A percentile compares a stretch with the other conserved stretches of the same genome.
phyloP scores from a whole-genome alignment of 2,329 filamentous ascomycete species.

The Colletotrichum gigasporum region DNA sequence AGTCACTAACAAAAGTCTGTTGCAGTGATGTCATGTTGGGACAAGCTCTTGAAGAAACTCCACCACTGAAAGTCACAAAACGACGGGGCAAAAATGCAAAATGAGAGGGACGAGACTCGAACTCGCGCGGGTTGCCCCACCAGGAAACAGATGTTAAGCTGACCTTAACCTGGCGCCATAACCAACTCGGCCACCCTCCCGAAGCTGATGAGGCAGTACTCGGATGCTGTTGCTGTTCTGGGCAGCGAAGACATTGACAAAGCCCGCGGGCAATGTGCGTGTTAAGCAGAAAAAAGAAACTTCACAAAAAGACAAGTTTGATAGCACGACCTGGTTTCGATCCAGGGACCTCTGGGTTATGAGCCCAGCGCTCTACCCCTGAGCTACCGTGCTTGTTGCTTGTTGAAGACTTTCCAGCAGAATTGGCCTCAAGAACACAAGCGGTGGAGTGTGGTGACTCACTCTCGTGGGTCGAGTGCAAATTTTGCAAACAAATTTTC shows the following conservation, averaged over 20 bases:
- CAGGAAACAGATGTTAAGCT: too few species aligned
- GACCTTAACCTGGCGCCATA: too few species aligned
- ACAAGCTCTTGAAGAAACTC: too few species aligned
- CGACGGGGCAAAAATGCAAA: too few species aligned
- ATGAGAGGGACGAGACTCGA: too few species aligned
- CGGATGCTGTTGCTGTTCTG: too few species aligned
- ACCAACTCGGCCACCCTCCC: too few species aligned
- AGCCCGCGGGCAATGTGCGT: background rate
- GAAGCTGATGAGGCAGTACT: too few species aligned
- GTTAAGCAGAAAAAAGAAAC: background rate
- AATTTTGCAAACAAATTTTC: background rate
- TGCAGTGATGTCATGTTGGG: too few species aligned
- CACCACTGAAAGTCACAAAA: too few species aligned
- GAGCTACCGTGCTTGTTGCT: constrained; percentile 15
- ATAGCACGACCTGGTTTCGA: constrained; percentile 25
- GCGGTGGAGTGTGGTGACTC: constrained; percentile 12
- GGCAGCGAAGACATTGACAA: background rate
- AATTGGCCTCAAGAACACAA: background rate
- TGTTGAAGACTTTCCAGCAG: background rate
- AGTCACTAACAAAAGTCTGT: too few species aligned
- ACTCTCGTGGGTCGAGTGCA: background rate
- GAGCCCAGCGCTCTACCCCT: constrained; percentile 26
- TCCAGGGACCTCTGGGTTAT: constrained; percentile 27
- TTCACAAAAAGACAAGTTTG: background rate
- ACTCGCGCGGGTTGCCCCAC: too few species aligned